These are phyloP conservation scores for Letharia columbiana DNA, from an alignment of 495 filamentous ascomycete species.

Conservation along the genomic window DNA sequence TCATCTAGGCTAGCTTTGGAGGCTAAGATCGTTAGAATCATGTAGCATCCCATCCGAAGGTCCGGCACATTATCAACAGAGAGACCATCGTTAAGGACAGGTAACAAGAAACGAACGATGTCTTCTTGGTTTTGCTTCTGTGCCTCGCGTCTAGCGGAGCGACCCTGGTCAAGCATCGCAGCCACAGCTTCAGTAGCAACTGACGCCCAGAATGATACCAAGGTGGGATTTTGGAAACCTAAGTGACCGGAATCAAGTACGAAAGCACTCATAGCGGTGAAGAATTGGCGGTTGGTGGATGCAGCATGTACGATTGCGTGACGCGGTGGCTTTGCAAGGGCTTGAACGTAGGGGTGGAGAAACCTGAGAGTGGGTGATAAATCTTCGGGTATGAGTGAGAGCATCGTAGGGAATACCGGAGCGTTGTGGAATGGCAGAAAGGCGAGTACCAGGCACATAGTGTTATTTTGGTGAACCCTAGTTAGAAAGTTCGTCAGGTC, in stretches of 20 bases:
- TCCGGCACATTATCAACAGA: constrained; percentile 63
- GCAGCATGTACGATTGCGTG: constrained; percentile 72
- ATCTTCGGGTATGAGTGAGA: constrained; percentile 69
- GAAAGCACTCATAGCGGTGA: constrained; percentile 63
- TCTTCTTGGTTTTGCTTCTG: constrained; percentile 70
- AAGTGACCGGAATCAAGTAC: constrained; percentile 57
- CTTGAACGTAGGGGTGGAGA: constrained; percentile 71
- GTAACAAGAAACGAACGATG: constrained; percentile 63
- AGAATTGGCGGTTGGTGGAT: constrained; percentile 60
- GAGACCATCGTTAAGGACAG: constrained; percentile 67
- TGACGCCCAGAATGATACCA: constrained; percentile 83
- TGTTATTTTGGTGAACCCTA: constrained; percentile 88
- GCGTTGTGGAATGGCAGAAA: constrained; percentile 88
- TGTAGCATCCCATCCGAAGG: constrained; percentile 76
- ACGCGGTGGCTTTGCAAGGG: constrained; percentile 64
- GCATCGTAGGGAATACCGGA: constrained; percentile 67
- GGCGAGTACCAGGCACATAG: constrained; percentile 64
- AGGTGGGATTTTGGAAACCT: constrained; percentile 60
- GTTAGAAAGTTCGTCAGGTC: constrained; percentile 20
- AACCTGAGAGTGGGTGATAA: constrained; percentile 71
- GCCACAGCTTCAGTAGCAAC: constrained; percentile 73
- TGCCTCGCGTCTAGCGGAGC: constrained; percentile 57
- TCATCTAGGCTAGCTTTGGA: constrained; percentile 72
- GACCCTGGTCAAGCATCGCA: constrained; percentile 64
- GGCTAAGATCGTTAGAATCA: constrained; percentile 76